Evolutionary conservation across 2,329 filamentous ascomycete genomes (phyloP).

Genomic region (Phialemoniopsis sp.): DNA sequence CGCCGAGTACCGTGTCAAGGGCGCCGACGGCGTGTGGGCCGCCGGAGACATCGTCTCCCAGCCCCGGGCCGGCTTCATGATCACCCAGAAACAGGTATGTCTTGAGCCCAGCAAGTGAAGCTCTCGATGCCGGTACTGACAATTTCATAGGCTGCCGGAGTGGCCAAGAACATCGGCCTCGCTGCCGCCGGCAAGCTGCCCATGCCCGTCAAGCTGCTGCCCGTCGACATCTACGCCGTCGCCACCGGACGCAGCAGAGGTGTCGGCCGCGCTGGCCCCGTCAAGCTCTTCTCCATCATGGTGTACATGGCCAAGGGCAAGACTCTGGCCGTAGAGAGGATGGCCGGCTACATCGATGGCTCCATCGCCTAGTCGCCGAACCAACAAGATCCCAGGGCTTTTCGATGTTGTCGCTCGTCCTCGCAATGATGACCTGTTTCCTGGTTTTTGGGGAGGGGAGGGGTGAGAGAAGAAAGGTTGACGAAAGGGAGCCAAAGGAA

Average conservation of each 20-base stretch:
- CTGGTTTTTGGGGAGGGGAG: too few relatives aligned
- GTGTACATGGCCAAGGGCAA: conserved; percentile 49
- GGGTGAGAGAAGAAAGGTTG: too few relatives aligned
- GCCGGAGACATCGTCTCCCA: conserved; percentile 48
- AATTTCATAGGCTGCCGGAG: conserved; percentile 44
- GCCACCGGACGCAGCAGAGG: conserved; percentile 45
- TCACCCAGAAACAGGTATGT: conserved; percentile 43
- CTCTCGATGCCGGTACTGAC: too few relatives aligned
- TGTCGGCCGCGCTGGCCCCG: conserved; percentile 38
- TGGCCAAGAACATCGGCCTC: conserved; percentile 49
- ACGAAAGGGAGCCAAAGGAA: too few relatives aligned
- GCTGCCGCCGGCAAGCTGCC: conserved; percentile 39
- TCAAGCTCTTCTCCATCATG: conserved; percentile 45
- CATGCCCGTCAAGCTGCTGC: conserved; percentile 37
- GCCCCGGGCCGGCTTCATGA: conserved; percentile 38
- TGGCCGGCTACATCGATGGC: conserved; percentile 42
- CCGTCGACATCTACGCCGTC: conserved; percentile 44
- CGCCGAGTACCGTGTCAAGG: conserved; percentile 43
- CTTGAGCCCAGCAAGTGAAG: too few relatives aligned
- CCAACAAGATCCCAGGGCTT: background rate
- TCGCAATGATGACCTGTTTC: too few relatives aligned
- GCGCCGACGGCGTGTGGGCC: conserved; percentile 42
- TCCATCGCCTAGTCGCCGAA: conserved; percentile 33
- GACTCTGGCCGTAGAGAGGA: conserved; percentile 39
- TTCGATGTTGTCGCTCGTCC: too few relatives aligned